Evolutionary conservation across 768 basidiomycete genomes (phyloP), one percentile per base, ranked within the genome.

Genomic region (Amanita rimosa): DNA sequence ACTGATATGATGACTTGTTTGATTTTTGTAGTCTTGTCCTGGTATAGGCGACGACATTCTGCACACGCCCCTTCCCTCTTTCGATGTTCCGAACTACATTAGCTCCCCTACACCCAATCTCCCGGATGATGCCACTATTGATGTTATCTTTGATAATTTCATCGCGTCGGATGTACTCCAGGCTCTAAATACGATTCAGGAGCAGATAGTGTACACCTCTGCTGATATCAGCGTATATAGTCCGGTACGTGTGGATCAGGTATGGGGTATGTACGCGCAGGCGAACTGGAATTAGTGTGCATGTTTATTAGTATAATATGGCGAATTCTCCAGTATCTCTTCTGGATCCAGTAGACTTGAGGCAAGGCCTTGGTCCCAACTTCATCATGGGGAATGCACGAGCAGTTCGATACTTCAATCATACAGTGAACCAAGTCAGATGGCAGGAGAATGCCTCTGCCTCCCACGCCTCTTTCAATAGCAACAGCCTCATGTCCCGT

Each of bases 71-170:
- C 59, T 85, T 45, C 73, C 82, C 3, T 76, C 73, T 62, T 75
- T 73, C 62, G 46, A 60, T 4, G 52, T 66, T 2, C 83, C 83
- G 0, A 69, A 73, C 56, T 88, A 79, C 58, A 70, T 87, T 50
- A 70, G 69, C 13, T 82, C 81, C 0, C 61, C 67, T 22, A 59
- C 75, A 2, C 81, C 84, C 2, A 58, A 66, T 19, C 71, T 79
- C 11, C 52, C 75, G 0, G 67, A 67, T 46, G 67, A 71, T 46
- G 69, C 76, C 0, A 66, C 66, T 0, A 70, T 91, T 52, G 88
- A 91, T 55, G 72, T 91, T 17, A 80, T 90, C 29, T 91, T 89
- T 60, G 70, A 83, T 41, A 69, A 81, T 60, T 90, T 87, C 62
- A 79, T 88, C 57, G 66, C 72, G 57, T 47, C 56, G 4, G 65